Percentiles rank a stretch among this genome's conserved stretches.
phyloP scores from a whole-genome alignment of 2,329 filamentous ascomycete species.

The Laburnicola sp. region DNA sequence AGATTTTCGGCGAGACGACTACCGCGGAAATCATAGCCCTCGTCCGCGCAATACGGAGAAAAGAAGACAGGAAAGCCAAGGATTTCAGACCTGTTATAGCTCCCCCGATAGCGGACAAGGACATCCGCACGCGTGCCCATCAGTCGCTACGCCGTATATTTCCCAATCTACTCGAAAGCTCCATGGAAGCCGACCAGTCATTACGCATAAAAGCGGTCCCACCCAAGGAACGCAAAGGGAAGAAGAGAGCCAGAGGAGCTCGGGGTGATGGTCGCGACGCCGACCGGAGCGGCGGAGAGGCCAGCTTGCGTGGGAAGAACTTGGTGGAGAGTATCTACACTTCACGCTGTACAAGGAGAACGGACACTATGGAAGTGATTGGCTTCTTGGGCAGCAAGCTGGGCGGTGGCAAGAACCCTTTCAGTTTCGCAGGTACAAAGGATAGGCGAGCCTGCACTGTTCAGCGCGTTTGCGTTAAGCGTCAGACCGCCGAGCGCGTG shows the following conservation, averaged over 20 bases:
- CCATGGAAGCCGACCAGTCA: conserved; percentile 70
- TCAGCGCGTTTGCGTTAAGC: conserved; percentile 73
- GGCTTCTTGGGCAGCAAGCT: conserved; percentile 74
- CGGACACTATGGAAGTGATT: conserved; percentile 88
- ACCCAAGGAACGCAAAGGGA: conserved; percentile 42
- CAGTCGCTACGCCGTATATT: conserved; percentile 76
- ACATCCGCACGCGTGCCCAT: conserved; percentile 65
- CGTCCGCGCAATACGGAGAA: conserved; percentile 57
- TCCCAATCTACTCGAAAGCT: conserved; percentile 73
- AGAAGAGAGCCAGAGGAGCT: conserved; percentile 27
- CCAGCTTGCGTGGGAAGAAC: conserved; percentile 62
- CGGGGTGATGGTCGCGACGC: conserved; percentile 26
- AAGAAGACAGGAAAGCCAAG: conserved; percentile 59
- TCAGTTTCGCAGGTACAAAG: conserved; percentile 87
- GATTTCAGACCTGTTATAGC: conserved; percentile 60
- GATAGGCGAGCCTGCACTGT: conserved; percentile 84
- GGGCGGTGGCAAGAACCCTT: conserved; percentile 68
- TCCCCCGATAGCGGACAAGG: conserved; percentile 61
- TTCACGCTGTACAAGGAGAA: conserved; percentile 97
- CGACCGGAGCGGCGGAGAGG: conserved; percentile 50
- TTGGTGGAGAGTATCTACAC: conserved; percentile 80
- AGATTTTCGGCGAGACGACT: conserved; percentile 57
- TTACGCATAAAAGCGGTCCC: conserved; percentile 60
- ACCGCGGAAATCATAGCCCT: conserved; percentile 58
- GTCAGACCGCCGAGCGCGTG: conserved; percentile 65